Percentiles rank a stretch among this genome's conserved stretches.
These are phyloP conservation scores for Coniochaeta hoffmannii DNA, from an alignment of 2,329 filamentous ascomycete genomes.

Conservation along the genomic window DNA sequence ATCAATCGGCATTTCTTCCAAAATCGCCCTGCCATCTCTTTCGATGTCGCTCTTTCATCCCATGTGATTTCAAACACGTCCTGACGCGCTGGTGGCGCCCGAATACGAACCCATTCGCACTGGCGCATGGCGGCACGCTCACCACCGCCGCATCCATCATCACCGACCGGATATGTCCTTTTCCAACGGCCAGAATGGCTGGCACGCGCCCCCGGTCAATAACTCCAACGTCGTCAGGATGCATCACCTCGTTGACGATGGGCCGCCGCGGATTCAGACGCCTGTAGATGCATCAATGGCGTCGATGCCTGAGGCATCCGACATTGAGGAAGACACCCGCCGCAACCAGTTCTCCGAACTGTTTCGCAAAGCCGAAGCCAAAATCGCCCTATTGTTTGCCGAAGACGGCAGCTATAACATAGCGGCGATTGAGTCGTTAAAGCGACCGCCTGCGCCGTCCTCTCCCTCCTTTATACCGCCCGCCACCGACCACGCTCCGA, in stretches of 20 bases:
- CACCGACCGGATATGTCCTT: constrained; percentile 55
- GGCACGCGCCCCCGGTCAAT: constrained; percentile 51
- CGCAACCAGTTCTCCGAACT: constrained; percentile 70
- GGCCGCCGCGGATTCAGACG: constrained; percentile 40
- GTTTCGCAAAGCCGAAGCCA: constrained; percentile 69
- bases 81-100: constrained; percentile 37
- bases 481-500: constrained; percentile 50
- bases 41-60: constrained; percentile 42
- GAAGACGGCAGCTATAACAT: constrained; percentile 46
- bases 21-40: constrained; percentile 39
- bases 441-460: constrained; percentile 26
- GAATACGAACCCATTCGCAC: constrained; percentile 42
- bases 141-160: constrained; percentile 40
- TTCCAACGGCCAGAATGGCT: constrained; percentile 57
- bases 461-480: constrained; percentile 37
- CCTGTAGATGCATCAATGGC: constrained; percentile 39
- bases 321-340: constrained; percentile 62
- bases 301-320: constrained; percentile 56
- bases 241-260: constrained; percentile 56
- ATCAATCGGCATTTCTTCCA: constrained; percentile 30
- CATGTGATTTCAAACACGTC: constrained; percentile 40
- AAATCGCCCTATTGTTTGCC: constrained; percentile 68
- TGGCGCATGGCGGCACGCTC: constrained; percentile 51
- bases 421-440: constrained; percentile 45
- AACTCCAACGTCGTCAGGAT: constrained; percentile 39